Conservation (phyloP, 2,329 filamentous ascomycete species). For the Simplicillium aogashimaense region DNA sequence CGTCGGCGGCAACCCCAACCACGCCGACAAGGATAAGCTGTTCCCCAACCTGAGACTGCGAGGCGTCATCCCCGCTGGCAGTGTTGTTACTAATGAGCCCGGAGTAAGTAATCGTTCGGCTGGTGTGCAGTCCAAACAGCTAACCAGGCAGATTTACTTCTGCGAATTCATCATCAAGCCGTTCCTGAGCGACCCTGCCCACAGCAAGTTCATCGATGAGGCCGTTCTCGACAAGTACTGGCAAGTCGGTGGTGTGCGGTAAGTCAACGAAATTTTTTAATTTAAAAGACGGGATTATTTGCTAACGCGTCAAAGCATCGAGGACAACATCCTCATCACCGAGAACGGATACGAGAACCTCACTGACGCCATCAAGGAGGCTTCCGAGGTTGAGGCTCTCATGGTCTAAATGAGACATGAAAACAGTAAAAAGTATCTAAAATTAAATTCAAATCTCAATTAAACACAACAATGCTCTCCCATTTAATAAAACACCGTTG, state of each 20-base stretch:
- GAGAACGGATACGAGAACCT: conserved; percentile 60
- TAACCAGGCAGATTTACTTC: conserved; percentile 63
- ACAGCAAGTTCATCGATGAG: conserved; percentile 67
- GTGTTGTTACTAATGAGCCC: conserved; percentile 90
- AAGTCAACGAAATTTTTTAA: conserved; percentile 16
- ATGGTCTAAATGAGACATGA: conserved; percentile 21
- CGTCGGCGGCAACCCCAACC: conserved; percentile 68
- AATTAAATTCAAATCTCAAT: neutral
- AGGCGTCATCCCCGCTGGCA: conserved; percentile 62
- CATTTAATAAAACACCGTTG: neutral
- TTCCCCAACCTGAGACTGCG: conserved; percentile 81
- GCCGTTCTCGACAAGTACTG: conserved; percentile 69
- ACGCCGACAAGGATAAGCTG: conserved; percentile 68
- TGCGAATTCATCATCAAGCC: conserved; percentile 81
- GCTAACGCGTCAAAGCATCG: conserved; percentile 32
- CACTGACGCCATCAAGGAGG: conserved; percentile 61
- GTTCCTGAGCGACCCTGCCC: conserved; percentile 61
- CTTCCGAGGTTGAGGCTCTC: conserved; percentile 46
- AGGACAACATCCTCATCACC: conserved; percentile 67
- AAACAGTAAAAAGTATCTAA: neutral
- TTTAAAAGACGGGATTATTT: neutral
- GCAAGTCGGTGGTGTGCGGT: conserved; percentile 67
- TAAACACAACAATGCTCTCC: neutral
- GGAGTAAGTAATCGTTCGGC: conserved; percentile 45
- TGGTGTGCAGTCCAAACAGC: neutral